Percentiles rank a stretch among this genome's conserved stretches.
Conservation (phyloP, 1,284 basidiomycete genomes). For the Pyrrhoderma noxium region DNA sequence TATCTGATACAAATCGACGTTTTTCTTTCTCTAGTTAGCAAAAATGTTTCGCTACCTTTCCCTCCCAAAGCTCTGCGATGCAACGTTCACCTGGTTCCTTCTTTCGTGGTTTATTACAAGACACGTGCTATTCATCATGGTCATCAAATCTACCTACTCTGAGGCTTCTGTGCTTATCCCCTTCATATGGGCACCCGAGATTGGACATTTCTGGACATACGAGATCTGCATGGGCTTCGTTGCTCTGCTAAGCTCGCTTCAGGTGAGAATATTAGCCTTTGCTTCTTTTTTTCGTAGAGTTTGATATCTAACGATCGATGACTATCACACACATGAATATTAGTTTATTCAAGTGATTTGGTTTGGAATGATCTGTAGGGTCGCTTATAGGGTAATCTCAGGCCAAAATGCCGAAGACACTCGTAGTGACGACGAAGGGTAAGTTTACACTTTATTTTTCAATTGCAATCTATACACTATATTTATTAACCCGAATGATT, state of each 20-base stretch:
- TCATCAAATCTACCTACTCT: constrained; percentile 54
- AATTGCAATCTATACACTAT: not conserved
- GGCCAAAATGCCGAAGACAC: constrained; percentile 79
- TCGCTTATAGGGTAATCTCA: constrained; percentile 74
- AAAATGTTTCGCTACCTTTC: constrained; percentile 91
- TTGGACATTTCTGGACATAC: constrained; percentile 50
- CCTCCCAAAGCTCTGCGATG: constrained; percentile 63
- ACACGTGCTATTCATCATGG: constrained; percentile 69
- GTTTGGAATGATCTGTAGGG: constrained; percentile 79
- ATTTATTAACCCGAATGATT: not conserved
- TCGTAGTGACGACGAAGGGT: constrained; percentile 81
- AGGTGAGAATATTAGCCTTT: constrained; percentile 37
- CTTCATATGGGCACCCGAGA: constrained; percentile 52
- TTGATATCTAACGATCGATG: too few species aligned
- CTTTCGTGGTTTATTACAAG: constrained; percentile 86
- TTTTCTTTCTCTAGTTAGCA: constrained; percentile 57
- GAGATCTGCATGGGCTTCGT: constrained; percentile 45
- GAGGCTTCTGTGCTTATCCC: constrained; percentile 44
- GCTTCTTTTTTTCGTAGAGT: constrained; percentile 1
- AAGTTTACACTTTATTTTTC: constrained; percentile 21
- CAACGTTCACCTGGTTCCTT: constrained; percentile 76
- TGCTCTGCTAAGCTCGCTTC: constrained; percentile 50
- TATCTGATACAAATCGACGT: not conserved
- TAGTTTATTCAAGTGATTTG: constrained; percentile 75
- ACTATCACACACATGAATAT: constrained; percentile 12